These are phyloP conservation scores for Termitomyces sp. DNA, from an alignment of 768 basidiomycete genomes.

Conservation along the genomic window DNA sequence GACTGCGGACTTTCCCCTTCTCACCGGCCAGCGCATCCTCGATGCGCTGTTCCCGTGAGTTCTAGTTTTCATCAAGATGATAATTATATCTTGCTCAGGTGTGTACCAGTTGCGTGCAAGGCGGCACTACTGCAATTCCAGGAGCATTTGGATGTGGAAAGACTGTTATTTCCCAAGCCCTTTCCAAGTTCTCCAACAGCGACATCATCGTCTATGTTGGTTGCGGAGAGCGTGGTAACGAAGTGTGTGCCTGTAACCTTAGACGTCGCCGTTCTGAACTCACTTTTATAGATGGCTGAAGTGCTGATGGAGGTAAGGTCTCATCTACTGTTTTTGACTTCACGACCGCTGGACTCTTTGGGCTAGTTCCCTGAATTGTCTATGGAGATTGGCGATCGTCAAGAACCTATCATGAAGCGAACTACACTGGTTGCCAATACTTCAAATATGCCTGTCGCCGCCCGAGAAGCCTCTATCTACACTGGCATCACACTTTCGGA, in stretches of 20 bases:
- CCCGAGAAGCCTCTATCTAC: conserved; percentile 98
- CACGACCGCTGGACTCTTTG: conserved; percentile 2
- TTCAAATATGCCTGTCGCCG: conserved; percentile 99
- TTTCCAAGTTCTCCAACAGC: conserved; percentile 98
- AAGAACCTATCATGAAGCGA: conserved; percentile 99
- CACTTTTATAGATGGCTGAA: conserved; percentile 75
- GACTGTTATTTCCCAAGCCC: conserved; percentile 96
- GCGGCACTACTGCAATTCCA: conserved; percentile 95
- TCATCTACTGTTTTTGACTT: not conserved
- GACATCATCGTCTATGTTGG: conserved; percentile 99
- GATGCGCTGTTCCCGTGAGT: conserved; percentile 94
- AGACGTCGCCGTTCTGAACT: not conserved
- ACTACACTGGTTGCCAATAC: conserved; percentile 98
- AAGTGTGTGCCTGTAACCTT: conserved; percentile 40
- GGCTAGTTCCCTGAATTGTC: conserved; percentile 81
- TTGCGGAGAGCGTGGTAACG: conserved; percentile 97
- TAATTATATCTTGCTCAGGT: not conserved
- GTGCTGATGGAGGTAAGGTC: conserved; percentile 88
- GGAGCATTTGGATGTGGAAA: conserved; percentile 99
- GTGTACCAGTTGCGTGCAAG: conserved; percentile 83
- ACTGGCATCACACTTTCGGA: conserved; percentile 99
- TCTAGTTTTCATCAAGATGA: not conserved
- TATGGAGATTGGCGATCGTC: conserved; percentile 85
- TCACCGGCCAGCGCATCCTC: conserved; percentile 95
- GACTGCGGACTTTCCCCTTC: conserved; percentile 85